Conservation (phyloP, 2,329 filamentous ascomycete genomes). For the Phialophora tarda region DNA sequence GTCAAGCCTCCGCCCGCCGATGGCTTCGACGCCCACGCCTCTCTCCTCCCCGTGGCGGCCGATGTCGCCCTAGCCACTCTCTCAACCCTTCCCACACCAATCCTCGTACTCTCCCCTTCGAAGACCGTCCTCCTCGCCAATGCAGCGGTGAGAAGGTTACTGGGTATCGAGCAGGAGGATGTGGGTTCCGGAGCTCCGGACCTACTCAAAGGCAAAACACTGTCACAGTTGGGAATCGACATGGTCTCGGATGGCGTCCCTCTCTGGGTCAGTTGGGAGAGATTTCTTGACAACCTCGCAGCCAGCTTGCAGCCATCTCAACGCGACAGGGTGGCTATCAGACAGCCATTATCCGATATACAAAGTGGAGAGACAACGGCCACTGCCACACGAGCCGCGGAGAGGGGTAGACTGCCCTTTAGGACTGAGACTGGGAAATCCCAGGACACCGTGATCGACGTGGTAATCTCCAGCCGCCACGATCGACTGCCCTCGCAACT, state of each 20-base stretch:
- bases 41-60: slow-evolving; percentile 32
- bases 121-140: slow-evolving; percentile 77
- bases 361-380: slow-evolving; percentile 31
- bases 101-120: slow-evolving; percentile 69
- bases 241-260: slow-evolving; percentile 70
- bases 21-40: slow-evolving; percentile 31
- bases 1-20: slow-evolving; percentile 5
- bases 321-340: neutral
- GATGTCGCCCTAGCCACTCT: slow-evolving; percentile 67
- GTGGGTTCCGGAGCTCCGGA: slow-evolving; percentile 58
- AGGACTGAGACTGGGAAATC: slow-evolving; percentile 46
- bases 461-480: slow-evolving; percentile 64
- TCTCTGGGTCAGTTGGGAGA: slow-evolving; percentile 58
- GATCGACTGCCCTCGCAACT: slow-evolving; percentile 35
- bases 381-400: slow-evolving; percentile 14
- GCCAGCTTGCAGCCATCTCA: slow-evolving; percentile 20
- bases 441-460: slow-evolving; percentile 69
- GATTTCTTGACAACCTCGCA: slow-evolving; percentile 61
- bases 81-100: slow-evolving; percentile 74
- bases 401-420: slow-evolving; percentile 27
- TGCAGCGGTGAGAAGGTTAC: slow-evolving; percentile 72
- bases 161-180: slow-evolving; percentile 59
- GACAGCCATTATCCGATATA: slow-evolving; percentile 18
- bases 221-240: slow-evolving; percentile 74
- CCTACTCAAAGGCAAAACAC: slow-evolving; percentile 66